phyloP scores from a whole-genome alignment of 768 basidiomycete species.

The Lactarius akahatsu region DNA sequence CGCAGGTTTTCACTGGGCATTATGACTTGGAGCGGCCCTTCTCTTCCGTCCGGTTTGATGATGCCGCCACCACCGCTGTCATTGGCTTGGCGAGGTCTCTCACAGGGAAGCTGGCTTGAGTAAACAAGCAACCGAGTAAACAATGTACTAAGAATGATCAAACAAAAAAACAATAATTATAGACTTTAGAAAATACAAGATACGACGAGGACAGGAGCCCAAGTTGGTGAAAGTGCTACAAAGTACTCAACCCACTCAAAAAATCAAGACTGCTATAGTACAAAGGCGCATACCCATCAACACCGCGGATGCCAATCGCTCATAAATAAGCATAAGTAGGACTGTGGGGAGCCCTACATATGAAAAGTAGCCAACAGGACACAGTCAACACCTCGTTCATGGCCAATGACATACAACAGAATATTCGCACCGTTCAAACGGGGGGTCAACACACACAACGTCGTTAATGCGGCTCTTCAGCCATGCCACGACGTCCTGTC shows the following conservation, averaged over 20 bases:
- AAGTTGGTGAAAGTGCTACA: slow-evolving; percentile 20
- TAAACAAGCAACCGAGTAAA: background rate
- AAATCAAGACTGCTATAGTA: slow-evolving; percentile 19
- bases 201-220: slow-evolving; percentile 9
- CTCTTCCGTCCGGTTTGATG: background rate
- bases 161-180: slow-evolving; percentile 6
- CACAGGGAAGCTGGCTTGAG: background rate
- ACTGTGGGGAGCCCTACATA: slow-evolving; percentile 30
- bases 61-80: background rate
- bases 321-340: slow-evolving; percentile 32
- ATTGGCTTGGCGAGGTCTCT: background rate
- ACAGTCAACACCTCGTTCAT: slow-evolving; percentile 24
- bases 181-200: slow-evolving; percentile 17
- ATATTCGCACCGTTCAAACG: slow-evolving; percentile 44
- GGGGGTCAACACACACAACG: slow-evolving; percentile 60
- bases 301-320: slow-evolving; percentile 6
- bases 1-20: no score
- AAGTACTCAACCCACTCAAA: slow-evolving; percentile 11
- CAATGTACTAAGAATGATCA: background rate
- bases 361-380: slow-evolving; percentile 22
- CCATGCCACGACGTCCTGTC: slow-evolving; percentile 71
- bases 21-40: no score
- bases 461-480: slow-evolving; percentile 58
- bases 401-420: slow-evolving; percentile 30
- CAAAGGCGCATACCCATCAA: slow-evolving; percentile 8